Evolutionary conservation across 179 eudicot genomes (phyloP), one percentile per base, ranked within the genome.

Genomic region (Carnegiea gigantea): DNA sequence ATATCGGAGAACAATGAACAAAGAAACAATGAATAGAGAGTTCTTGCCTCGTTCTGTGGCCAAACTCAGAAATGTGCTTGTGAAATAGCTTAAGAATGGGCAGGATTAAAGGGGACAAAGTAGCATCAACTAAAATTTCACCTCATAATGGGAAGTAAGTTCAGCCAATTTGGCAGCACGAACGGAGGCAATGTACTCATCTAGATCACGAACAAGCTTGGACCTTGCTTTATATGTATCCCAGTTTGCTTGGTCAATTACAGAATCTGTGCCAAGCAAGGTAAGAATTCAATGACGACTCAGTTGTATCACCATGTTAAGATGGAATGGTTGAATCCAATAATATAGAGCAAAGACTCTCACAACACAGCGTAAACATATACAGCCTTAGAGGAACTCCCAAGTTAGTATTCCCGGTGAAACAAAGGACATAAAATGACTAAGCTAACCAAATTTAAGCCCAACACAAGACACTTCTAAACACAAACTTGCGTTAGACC

Each of bases 191-290:
- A 92, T 79, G 83, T 95, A 91, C 70, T 90, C 92, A 86, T 95
- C 98, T 68, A 97, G 87, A 89, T 97, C 99, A 81, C 98, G 98
- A 78, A 77, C 77, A 80, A 97, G 89, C 85, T 97, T 97, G 68
- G 90, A 94, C 83, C 90, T 85, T 78, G 88, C 92, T 92, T 90
- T 97, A 57, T 92, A 88, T 77, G 94, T 80, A 82, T 97, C 98
- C 98, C 98, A 97, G 83, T 90, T 86, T 46, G 97, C 92, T 88
- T 92, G 98, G 67, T 87, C 86, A 77, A 97, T 90, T 67, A 86
- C 81, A 79, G 92, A 87, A 87, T 95, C 99, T 97, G 88, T 49
- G 46, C 65, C 74, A 74, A 74, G 44, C 74, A 76, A 79, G 73
- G 43, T 70, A 36, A 70, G 17, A 13, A 70, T 14, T 14, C 73